These are phyloP conservation scores for Dentipellis fragilis DNA, from an alignment of 768 basidiomycete genomes.

Conservation along the genomic window DNA sequence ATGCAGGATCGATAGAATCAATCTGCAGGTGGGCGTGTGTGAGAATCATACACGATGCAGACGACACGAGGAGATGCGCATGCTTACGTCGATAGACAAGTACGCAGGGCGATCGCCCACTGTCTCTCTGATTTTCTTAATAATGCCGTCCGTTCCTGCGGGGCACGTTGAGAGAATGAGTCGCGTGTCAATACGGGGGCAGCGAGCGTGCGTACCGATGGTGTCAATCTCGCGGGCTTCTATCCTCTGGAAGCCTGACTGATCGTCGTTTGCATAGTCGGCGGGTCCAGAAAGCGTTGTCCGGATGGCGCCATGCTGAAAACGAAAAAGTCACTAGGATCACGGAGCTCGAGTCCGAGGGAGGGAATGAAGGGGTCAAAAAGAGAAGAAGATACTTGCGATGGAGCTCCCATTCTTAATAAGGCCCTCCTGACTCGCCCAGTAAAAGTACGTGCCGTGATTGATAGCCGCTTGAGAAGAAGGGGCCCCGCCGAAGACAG, in stretches of 20 bases:
- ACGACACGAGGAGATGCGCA: not conserved
- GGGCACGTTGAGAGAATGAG: not conserved
- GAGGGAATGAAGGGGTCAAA: slow-evolving; percentile 5
- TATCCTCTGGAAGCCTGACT: slow-evolving; percentile 72
- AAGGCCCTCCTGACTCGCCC: slow-evolving; percentile 75
- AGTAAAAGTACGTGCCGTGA: slow-evolving; percentile 88
- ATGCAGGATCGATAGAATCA: slow-evolving; percentile 72
- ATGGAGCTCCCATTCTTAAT: slow-evolving; percentile 71
- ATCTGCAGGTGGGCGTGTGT: slow-evolving; percentile 32
- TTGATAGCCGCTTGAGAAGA: slow-evolving; percentile 68
- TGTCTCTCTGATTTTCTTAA: slow-evolving; percentile 68
- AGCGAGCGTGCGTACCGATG: slow-evolving; percentile 36
- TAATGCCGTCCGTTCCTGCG: slow-evolving; percentile 63
- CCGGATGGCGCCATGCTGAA: slow-evolving; percentile 77
- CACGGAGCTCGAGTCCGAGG: slow-evolving; percentile 33
- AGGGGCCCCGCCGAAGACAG: slow-evolving; percentile 66
- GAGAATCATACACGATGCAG: not conserved
- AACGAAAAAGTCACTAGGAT: slow-evolving; percentile 56
- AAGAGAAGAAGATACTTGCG: slow-evolving; percentile 52
- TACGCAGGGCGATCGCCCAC: slow-evolving; percentile 71
- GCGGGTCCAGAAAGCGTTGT: slow-evolving; percentile 71
- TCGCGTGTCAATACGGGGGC: not conserved
- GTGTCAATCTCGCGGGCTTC: slow-evolving; percentile 81
- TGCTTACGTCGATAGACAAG: slow-evolving; percentile 63
- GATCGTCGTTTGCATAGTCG: slow-evolving; percentile 72